A percentile compares a stretch with the other conserved stretches of the same genome.
phyloP scores from a whole-genome alignment of 2,329 filamentous ascomycete species.

The Stagonosporopsis tanaceti region DNA sequence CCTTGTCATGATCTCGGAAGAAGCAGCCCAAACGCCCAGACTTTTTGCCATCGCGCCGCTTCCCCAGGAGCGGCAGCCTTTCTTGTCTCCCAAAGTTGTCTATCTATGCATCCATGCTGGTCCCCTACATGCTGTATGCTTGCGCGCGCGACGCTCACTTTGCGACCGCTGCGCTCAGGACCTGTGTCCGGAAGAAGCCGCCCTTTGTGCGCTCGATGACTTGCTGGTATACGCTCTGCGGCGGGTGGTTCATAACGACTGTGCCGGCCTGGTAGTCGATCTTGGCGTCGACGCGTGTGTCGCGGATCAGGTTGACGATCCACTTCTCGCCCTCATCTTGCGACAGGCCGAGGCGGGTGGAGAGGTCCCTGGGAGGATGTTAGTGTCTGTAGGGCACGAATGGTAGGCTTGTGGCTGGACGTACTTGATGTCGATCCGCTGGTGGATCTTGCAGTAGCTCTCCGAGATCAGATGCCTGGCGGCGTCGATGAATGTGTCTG shows the following conservation, averaged over 20 bases:
- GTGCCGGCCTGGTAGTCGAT: slow-evolving; percentile 99
- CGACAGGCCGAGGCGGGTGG: slow-evolving; percentile 86
- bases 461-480: slow-evolving; percentile 97
- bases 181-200: slow-evolving; percentile 97
- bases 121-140: not conserved
- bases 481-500: slow-evolving; percentile 90
- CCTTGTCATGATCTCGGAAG: slow-evolving; percentile 5
- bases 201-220: slow-evolving; percentile 99
- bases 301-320: slow-evolving; percentile 99
- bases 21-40: slow-evolving; percentile 7
- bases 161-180: slow-evolving; percentile 71
- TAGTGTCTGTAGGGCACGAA: slow-evolving; percentile 11
- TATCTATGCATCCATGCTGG: not conserved
- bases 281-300: slow-evolving; percentile 97
- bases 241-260: slow-evolving; percentile 99
- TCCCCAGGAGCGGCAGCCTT: not conserved
- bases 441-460: slow-evolving; percentile 99
- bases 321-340: slow-evolving; percentile 99
- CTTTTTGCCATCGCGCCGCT: slow-evolving; percentile 2
- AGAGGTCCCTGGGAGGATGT: slow-evolving; percentile 71
- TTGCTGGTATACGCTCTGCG: slow-evolving; percentile 98
- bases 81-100: not conserved
- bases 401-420: slow-evolving; percentile 31
- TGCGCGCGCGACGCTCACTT: slow-evolving; percentile 45
- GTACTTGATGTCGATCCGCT: slow-evolving; percentile 93